Evolutionary conservation across 192 early-diverging fungal species (phyloP).

Genomic region (Obelidium mucronatum): DNA sequence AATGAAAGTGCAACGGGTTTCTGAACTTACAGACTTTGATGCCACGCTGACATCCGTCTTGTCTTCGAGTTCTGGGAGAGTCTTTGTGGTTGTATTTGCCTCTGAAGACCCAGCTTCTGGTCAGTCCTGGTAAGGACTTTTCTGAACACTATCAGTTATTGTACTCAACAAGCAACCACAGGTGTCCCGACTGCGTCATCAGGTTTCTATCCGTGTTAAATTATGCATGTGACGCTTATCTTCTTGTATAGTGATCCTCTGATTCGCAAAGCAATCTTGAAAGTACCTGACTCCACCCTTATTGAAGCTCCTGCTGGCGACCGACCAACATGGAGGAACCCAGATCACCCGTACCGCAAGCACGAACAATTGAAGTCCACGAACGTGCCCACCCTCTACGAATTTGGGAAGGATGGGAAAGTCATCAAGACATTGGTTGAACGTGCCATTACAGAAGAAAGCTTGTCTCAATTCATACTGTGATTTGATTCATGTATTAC

Average conservation of each 20-base stretch:
- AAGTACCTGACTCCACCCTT: slow-evolving; percentile 1
- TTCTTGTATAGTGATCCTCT: slow-evolving; percentile 21
- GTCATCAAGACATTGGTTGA: slow-evolving; percentile 32
- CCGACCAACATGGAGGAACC: slow-evolving; percentile 23
- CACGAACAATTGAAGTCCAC: slow-evolving; percentile 24
- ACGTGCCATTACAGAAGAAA: slow-evolving; percentile 13
- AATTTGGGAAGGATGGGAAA: slow-evolving; percentile 38
- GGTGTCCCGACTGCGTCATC: slow-evolving; percentile 33
- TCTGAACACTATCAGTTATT: background rate
- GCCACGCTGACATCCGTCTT: background rate
- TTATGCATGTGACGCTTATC: background rate
- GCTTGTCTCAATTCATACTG: background rate
- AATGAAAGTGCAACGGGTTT: slow-evolving; percentile 1
- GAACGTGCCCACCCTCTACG: slow-evolving; percentile 33
- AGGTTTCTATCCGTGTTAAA: background rate
- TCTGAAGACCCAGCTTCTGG: slow-evolving; percentile 12
- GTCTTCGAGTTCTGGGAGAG: slow-evolving; percentile 7
- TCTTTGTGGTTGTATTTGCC: slow-evolving; percentile 30
- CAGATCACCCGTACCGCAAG: slow-evolving; percentile 28
- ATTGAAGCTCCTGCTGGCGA: slow-evolving; percentile 33
- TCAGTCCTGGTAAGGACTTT: slow-evolving; percentile 22
- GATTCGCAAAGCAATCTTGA: background rate
- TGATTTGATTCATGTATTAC: background rate
- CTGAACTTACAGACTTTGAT: slow-evolving; percentile 10
- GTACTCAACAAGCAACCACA: background rate